A percentile compares a stretch with the other conserved stretches of the same genome.
Conservation (phyloP, 1,284 basidiomycete genomes). For the Ganoderma sinense region DNA sequence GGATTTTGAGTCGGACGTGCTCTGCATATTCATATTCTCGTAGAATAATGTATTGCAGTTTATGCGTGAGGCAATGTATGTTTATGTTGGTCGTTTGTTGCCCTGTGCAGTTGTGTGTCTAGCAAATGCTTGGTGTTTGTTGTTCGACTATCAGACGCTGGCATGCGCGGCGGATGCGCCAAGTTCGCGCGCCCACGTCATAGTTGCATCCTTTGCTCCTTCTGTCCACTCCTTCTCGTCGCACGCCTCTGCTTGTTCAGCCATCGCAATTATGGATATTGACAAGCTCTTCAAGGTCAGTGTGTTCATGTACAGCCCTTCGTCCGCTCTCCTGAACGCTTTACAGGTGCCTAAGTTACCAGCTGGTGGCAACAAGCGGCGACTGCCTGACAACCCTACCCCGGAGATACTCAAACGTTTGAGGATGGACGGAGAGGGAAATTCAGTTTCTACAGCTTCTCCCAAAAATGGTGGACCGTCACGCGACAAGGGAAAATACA, state of each 20-base stretch:
- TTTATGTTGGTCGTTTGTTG: background rate
- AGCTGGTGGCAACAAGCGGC: constrained; percentile 72
- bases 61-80: background rate
- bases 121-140: background rate
- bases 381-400: constrained; percentile 83
- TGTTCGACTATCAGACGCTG: background rate
- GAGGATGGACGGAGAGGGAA: constrained; percentile 53
- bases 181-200: background rate
- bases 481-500: constrained; percentile 44
- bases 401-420: constrained; percentile 85
- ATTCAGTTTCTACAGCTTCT: background rate
- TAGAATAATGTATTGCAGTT: constrained; percentile 9
- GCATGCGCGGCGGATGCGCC: background rate
- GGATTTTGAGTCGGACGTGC: background rate
- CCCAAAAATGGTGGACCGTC: constrained; percentile 10
- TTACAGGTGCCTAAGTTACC: constrained; percentile 76
- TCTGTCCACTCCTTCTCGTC: background rate
- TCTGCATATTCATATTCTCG: background rate
- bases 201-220: background rate
- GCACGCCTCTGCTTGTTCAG: background rate
- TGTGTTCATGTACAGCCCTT: constrained; percentile 3
- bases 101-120: too few relatives aligned
- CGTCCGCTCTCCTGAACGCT: constrained; percentile 6
- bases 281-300: constrained; percentile 84
- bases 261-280: constrained; percentile 65